Evolutionary conservation across 345 rosid species (phyloP).

Genomic region (Eucalyptus curtisii): DNA sequence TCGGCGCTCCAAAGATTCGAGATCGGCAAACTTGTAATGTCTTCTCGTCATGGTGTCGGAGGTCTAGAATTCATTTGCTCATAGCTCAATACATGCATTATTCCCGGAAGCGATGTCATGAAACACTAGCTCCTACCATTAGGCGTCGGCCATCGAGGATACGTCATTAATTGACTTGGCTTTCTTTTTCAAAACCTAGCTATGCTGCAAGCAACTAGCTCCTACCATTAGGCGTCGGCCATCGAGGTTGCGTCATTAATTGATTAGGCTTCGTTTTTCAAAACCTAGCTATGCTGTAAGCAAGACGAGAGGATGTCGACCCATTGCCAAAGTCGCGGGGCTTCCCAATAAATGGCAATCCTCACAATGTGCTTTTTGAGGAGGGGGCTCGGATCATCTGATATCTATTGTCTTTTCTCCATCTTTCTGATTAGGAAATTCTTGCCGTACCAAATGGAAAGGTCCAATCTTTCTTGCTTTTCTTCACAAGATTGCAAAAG

Average conservation of each 20-base stretch:
- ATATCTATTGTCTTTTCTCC: background rate
- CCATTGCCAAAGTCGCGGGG: background rate
- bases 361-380: background rate
- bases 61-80: background rate
- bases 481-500: background rate
- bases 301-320: background rate
- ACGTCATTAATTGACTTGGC: too few species aligned
- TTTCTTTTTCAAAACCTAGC: too few species aligned
- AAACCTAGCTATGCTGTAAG: background rate
- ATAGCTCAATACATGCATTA: background rate
- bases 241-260: background rate
- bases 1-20: background rate
- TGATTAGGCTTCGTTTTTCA: background rate
- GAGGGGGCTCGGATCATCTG: background rate
- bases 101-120: background rate
- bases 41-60: background rate
- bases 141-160: too few species aligned
- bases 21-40: background rate
- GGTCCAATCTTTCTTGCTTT: background rate
- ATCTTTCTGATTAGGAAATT: background rate
- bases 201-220: too few species aligned
- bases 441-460: background rate
- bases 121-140: too few species aligned
- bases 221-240: background rate
- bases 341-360: background rate